Percentiles rank a stretch among this genome's conserved stretches.
phyloP scores from a whole-genome alignment of 352 stramenopile species.

The Detonula confervacea region DNA sequence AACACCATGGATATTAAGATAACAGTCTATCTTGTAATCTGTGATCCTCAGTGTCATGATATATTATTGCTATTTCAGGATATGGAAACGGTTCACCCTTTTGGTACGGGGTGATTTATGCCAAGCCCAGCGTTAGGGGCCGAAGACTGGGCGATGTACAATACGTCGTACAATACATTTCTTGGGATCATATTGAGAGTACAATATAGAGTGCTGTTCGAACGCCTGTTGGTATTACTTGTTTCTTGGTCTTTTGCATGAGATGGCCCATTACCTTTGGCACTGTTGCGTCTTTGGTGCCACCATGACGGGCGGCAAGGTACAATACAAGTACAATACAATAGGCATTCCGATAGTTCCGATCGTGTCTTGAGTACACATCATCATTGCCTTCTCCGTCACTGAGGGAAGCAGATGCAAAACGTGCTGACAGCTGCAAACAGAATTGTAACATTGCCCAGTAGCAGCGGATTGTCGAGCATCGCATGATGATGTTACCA shows the following conservation, averaged over 20 bases:
- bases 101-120: conserved; percentile 45
- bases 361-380: conserved; percentile 28
- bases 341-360: conserved; percentile 15
- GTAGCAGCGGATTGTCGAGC: neutral
- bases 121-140: conserved; percentile 68
- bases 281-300: neutral
- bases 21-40: conserved; percentile 5
- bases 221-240: neutral
- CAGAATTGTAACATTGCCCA: neutral
- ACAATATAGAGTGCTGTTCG: neutral
- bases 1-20: conserved; percentile 36
- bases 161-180: conserved; percentile 61
- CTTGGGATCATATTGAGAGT: conserved; percentile 23
- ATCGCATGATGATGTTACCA: too few relatives aligned
- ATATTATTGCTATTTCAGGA: conserved; percentile 50
- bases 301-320: conserved; percentile 3
- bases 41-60: conserved; percentile 3
- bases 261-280: neutral
- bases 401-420: neutral
- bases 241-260: too few relatives aligned
- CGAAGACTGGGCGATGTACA: conserved; percentile 70
- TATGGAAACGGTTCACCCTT: conserved; percentile 10
- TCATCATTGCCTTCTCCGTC: neutral
- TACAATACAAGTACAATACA: too few relatives aligned
- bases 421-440: neutral